phyloP scores from a whole-genome alignment of 768 basidiomycete genomes.

The Naganishia vaughanmartiniae region DNA sequence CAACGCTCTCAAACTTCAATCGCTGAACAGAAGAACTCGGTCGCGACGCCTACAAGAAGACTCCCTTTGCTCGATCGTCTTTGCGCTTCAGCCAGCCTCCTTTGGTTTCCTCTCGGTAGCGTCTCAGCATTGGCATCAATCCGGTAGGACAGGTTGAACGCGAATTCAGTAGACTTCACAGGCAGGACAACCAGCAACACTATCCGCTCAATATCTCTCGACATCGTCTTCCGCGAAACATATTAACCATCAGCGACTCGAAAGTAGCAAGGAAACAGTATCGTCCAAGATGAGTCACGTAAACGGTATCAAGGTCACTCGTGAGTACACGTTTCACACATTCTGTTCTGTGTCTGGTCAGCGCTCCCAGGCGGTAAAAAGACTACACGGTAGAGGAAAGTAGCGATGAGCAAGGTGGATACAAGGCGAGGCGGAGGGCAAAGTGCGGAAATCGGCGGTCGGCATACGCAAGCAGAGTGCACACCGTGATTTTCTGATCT shows the following conservation, averaged over 20 bases:
- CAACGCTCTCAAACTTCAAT: neutral
- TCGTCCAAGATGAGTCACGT: constrained; percentile 33
- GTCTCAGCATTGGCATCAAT: no score
- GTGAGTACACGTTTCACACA: constrained; percentile 36
- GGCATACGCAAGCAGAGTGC: no score
- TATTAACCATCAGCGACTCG: neutral
- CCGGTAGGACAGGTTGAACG: no score
- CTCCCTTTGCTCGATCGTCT: neutral
- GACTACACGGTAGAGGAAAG: no score
- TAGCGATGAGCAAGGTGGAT: no score
- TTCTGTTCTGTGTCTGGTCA: neutral
- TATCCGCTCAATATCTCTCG: no score
- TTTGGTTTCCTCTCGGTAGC: neutral
- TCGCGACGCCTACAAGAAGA: neutral
- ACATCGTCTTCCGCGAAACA: neutral
- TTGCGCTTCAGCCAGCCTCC: neutral
- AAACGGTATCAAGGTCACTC: constrained; percentile 50
- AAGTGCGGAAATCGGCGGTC: no score
- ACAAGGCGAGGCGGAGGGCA: no score
- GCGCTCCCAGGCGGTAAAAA: no score
- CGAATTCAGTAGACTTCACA: no score
- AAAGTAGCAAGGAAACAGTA: neutral
- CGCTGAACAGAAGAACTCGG: neutral
- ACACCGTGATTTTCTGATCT: no score
- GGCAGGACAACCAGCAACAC: no score